phyloP scores from a whole-genome alignment of 768 basidiomycete species.

The Lanmaoa pseudosensibilis region DNA sequence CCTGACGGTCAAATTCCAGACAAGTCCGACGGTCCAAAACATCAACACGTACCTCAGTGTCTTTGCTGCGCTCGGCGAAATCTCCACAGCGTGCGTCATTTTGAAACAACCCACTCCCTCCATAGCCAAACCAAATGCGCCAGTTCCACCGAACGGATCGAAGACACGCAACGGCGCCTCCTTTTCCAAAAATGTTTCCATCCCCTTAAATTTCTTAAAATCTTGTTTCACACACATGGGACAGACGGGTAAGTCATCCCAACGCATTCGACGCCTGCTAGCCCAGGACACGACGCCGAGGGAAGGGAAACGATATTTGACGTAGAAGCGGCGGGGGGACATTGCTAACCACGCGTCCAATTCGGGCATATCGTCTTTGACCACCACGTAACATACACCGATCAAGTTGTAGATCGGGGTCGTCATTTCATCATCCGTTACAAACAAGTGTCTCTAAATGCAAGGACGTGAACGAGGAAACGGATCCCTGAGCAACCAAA shows the following conservation, averaged over 20 bases:
- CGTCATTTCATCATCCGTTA: conserved; percentile 47
- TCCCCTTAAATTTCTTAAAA: conserved; percentile 31
- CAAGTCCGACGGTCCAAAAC: not conserved
- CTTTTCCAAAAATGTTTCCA: conserved; percentile 34
- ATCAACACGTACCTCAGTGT: conserved; percentile 53
- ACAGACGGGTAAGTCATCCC: conserved; percentile 47
- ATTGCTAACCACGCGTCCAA: conserved; percentile 48
- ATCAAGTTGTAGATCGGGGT: conserved; percentile 43
- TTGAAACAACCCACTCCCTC: conserved; percentile 54
- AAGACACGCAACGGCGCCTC: conserved; percentile 33
- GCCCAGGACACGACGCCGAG: conserved; percentile 41
- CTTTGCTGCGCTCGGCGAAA: conserved; percentile 70
- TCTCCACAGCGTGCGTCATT: conserved; percentile 67
- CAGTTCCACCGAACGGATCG: conserved; percentile 48
- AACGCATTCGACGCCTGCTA: conserved; percentile 32
- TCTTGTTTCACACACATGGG: conserved; percentile 38
- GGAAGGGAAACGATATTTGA: conserved; percentile 50
- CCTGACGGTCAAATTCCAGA: conserved; percentile 11
- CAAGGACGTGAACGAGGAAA: not conserved
- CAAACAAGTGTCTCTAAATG: conserved; percentile 57
- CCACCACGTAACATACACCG: conserved; percentile 48
- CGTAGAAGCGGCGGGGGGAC: conserved; percentile 60
- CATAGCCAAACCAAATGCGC: conserved; percentile 64
- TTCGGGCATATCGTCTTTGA: conserved; percentile 32
- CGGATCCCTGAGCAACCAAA: not conserved